A percentile compares a stretch with the other conserved stretches of the same genome.
Evolutionary conservation across 2,329 filamentous ascomycete genomes (phyloP).

Genomic region (Monosporascus sp.): DNA sequence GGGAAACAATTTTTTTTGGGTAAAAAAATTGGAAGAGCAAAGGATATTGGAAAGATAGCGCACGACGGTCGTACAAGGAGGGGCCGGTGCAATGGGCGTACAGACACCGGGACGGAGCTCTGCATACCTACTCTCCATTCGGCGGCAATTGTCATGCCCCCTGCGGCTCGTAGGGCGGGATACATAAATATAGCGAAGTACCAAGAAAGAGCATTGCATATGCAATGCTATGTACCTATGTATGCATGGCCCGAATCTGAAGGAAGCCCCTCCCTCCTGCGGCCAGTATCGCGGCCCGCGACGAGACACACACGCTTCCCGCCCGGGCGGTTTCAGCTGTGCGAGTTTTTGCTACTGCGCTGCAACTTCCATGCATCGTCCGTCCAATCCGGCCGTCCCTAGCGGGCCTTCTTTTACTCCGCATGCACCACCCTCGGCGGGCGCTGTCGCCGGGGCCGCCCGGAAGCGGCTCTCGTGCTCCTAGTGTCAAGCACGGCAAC

Average conservation of each 20-base stretch:
- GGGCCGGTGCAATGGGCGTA: no score
- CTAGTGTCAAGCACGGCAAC: no score
- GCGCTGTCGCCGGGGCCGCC: background rate
- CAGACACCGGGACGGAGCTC: no score
- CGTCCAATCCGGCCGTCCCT: background rate
- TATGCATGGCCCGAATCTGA: background rate
- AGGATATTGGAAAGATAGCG: no score
- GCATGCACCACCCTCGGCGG: constrained; percentile 11
- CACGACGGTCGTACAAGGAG: no score
- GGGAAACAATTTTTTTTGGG: no score
- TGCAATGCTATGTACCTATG: background rate
- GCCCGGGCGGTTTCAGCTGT: background rate
- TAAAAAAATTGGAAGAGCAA: no score
- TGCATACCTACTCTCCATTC: no score
- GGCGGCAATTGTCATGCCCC: no score
- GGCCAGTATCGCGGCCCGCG: background rate
- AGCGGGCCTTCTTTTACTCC: constrained; percentile 3
- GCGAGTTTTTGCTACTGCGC: background rate
- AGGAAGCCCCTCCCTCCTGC: background rate
- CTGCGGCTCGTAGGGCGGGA: no score
- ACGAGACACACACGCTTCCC: background rate
- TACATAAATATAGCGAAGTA: no score
- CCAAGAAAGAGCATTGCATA: background rate
- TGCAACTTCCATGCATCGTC: background rate
- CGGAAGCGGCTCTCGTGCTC: no score